A percentile compares a stretch with the other conserved stretches of the same genome.
These are phyloP conservation scores for Cercospora sp. DNA, from an alignment of 2,329 filamentous ascomycete genomes.

Conservation along the genomic window DNA sequence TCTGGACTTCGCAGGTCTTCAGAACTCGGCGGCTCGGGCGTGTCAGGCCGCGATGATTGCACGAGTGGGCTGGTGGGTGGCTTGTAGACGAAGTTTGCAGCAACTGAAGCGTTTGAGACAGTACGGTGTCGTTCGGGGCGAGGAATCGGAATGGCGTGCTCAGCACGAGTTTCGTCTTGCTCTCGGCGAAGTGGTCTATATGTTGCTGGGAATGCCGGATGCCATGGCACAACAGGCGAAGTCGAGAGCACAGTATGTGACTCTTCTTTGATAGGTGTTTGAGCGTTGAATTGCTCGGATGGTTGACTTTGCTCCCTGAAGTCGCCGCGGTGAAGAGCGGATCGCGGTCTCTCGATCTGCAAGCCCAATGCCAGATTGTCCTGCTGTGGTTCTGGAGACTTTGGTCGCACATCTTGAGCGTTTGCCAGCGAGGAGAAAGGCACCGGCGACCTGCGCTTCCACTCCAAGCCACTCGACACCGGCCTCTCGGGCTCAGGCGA, in stretches of 20 bases:
- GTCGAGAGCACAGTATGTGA: conserved; percentile 42
- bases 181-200: conserved; percentile 31
- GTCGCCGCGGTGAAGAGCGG: conserved; percentile 65
- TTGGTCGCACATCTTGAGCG: conserved; percentile 18
- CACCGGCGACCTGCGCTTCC: conserved; percentile 53
- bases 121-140: conserved; percentile 46
- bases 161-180: neutral
- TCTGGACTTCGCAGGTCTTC: conserved; percentile 47
- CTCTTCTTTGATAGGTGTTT: conserved; percentile 19
- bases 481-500: conserved; percentile 32
- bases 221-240: conserved; percentile 61
- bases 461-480: conserved; percentile 31
- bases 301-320: conserved; percentile 49
- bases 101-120: conserved; percentile 63
- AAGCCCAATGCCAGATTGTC: conserved; percentile 39
- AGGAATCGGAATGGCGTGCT: conserved; percentile 35
- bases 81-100: conserved; percentile 79
- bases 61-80: conserved; percentile 90
- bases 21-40: conserved; percentile 37
- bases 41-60: conserved; percentile 50
- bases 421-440: conserved; percentile 13
- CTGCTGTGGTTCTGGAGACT: conserved; percentile 26
- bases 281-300: conserved; percentile 23
- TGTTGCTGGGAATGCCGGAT: conserved; percentile 49
- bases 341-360: conserved; percentile 78